Evolutionary conservation across 768 basidiomycete genomes (phyloP).

Genomic region (Hericium erinaceus): DNA sequence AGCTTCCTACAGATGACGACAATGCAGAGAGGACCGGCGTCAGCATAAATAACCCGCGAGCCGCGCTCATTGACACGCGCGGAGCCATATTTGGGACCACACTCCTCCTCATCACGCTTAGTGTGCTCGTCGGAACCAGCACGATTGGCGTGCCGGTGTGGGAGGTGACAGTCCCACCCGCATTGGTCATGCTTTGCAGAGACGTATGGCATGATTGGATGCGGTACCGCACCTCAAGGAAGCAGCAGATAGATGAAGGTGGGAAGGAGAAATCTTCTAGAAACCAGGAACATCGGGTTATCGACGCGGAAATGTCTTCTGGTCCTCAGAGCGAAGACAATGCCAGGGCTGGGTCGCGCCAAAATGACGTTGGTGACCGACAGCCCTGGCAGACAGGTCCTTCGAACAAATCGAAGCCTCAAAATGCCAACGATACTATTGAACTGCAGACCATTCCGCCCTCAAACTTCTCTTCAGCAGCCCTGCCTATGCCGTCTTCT

Average conservation of each 20-base stretch:
- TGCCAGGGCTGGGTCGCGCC: too few relatives aligned
- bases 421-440: background rate
- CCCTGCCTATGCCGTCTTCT: background rate
- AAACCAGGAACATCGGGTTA: background rate
- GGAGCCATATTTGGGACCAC: conserved; percentile 69
- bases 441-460: background rate
- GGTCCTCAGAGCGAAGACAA: background rate
- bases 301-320: background rate
- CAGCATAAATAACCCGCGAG: conserved; percentile 29
- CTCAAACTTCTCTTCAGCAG: background rate
- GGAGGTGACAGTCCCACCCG: conserved; percentile 80
- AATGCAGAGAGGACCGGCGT: conserved; percentile 17
- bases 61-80: conserved; percentile 61
- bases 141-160: conserved; percentile 74
- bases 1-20: conserved; percentile 24
- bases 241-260: too few relatives aligned
- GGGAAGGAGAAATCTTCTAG: background rate
- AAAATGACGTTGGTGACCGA: background rate
- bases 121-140: conserved; percentile 67
- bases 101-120: conserved; percentile 57
- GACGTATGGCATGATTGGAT: conserved; percentile 39
- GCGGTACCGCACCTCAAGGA: background rate
- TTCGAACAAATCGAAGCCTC: background rate
- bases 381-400: background rate
- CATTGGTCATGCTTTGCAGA: conserved; percentile 56